Evolutionary conservation across 2,329 filamentous ascomycete genomes (phyloP).

Genomic region (Aspergillus texensis): DNA sequence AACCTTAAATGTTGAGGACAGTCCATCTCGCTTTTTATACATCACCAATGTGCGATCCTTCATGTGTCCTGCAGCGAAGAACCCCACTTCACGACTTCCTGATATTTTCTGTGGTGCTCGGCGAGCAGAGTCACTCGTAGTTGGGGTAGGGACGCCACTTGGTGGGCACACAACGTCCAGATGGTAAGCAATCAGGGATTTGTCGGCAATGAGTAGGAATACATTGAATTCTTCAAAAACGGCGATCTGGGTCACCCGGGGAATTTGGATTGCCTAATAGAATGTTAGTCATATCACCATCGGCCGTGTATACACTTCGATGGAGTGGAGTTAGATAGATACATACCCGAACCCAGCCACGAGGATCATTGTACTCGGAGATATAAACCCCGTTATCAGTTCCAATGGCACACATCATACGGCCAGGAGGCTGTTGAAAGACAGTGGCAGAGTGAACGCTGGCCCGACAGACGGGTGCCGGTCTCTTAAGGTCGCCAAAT

Average conservation of each 20-base stretch:
- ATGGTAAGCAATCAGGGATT: constrained; percentile 88
- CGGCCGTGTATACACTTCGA: background rate
- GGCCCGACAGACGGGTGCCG: constrained; percentile 79
- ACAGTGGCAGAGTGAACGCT: constrained; percentile 91
- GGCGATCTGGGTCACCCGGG: constrained; percentile 85
- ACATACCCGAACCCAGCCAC: constrained; percentile 85
- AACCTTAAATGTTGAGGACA: constrained; percentile 86
- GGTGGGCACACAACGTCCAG: constrained; percentile 75
- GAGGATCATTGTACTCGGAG: constrained; percentile 82
- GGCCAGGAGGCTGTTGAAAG: constrained; percentile 79
- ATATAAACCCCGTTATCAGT: constrained; percentile 94
- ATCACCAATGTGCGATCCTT: constrained; percentile 94
- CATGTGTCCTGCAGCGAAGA: constrained; percentile 95
- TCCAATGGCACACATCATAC: constrained; percentile 87
- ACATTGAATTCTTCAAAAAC: constrained; percentile 95
- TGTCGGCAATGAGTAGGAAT: constrained; percentile 88
- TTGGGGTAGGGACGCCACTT: constrained; percentile 49
- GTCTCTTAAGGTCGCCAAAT: constrained; percentile 65
- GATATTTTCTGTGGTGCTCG: constrained; percentile 90
- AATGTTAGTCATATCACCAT: constrained; percentile 13
- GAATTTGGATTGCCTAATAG: constrained; percentile 70
- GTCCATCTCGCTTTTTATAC: constrained; percentile 92
- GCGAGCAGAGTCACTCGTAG: constrained; percentile 71
- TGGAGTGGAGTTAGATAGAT: constrained; percentile 1
- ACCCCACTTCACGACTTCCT: constrained; percentile 86